Base-by-base conservation (phyloP, 495 filamentous ascomycete species). In the Staphylotrichum longicolle region DNA sequence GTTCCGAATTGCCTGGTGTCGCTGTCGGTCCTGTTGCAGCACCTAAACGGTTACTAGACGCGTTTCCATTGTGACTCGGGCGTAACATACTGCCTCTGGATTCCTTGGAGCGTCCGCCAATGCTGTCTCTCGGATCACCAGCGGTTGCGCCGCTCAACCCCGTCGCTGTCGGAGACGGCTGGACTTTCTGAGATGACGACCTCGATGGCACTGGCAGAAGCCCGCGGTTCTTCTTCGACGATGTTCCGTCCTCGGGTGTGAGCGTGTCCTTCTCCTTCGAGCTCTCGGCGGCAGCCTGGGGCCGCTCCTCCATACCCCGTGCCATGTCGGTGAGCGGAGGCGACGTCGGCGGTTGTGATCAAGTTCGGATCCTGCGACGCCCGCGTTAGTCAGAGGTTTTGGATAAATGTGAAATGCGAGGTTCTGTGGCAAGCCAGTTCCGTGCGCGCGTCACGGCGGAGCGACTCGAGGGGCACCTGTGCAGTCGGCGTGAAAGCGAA, bases 1-100 rank as follows among this genome's bases (percentile, higher is more conserved):
- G 76, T 57, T 77, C 74, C n/a, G 78, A 77, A 41, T 74, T 72
- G 54, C 70, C 75, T 27, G 76, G 74, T 48, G 78, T 76, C 52
- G 73, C 76, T 41, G 77, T 75, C 54, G 79, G 77, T 68, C 77
- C 75, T 69, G 77, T 76, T 68, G 69, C 71, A 66, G 71, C 66
- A 60, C 78, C 72, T 70, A 73, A 76, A 67, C 71, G 70, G 76
- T 77, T 73, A 74, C 75, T 78, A 74, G 75, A 81, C 62, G 85
- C 82, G 74, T 87, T 93, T 52, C 85, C 84, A 74, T 89, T 87
- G 63, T 86, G 82, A 66, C 84, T 80, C 66, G 81, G 79, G 58
- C 82, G 86, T 39, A 87, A 78, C 61, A 91, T 83, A 74, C 88
- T 92, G 62, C 83, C 80, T 73, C 85, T 90, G 52, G 91, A 80